phyloP scores from a whole-genome alignment of 2,329 filamentous ascomycete genomes.

The Cladorrhinum sp. region DNA sequence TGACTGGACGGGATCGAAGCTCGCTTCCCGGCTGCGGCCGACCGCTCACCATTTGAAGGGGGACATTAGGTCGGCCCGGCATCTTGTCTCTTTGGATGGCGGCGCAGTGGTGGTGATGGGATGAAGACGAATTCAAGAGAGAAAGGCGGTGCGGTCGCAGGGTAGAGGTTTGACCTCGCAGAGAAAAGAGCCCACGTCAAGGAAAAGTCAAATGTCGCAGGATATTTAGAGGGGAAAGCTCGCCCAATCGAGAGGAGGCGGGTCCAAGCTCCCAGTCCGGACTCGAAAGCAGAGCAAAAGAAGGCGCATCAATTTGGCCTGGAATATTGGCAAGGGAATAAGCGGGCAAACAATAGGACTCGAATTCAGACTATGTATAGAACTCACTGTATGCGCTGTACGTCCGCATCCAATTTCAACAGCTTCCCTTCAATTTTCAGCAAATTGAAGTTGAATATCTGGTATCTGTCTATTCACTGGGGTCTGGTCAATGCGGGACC shows the following conservation, averaged over 20 bases:
- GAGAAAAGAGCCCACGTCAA: background rate
- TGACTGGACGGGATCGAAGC: background rate
- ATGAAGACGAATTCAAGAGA: background rate
- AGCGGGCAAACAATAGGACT: too few species aligned
- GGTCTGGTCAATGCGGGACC: too few species aligned
- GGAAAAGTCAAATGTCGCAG: background rate
- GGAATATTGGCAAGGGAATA: too few species aligned
- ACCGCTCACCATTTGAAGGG: slow-evolving; percentile 13
- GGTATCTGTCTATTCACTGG: too few species aligned
- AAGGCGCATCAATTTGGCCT: background rate
- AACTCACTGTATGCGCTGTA: too few species aligned
- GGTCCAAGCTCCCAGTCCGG: background rate
- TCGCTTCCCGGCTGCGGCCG: slow-evolving; percentile 14
- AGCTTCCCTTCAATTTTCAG: too few species aligned
- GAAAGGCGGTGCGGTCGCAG: background rate
- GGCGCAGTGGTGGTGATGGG: background rate
- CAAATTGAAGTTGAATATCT: too few species aligned
- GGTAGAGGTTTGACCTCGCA: background rate
- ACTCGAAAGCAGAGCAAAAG: background rate
- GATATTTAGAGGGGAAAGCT: background rate
- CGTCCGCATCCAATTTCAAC: too few species aligned
- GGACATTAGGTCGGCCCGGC: background rate
- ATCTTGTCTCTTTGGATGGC: background rate
- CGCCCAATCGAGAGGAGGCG: background rate
- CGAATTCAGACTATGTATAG: too few species aligned